These are phyloP conservation scores for Ophiosphaerella herpotricha DNA, from an alignment of 2,329 filamentous ascomycete species.

Conservation along the genomic window DNA sequence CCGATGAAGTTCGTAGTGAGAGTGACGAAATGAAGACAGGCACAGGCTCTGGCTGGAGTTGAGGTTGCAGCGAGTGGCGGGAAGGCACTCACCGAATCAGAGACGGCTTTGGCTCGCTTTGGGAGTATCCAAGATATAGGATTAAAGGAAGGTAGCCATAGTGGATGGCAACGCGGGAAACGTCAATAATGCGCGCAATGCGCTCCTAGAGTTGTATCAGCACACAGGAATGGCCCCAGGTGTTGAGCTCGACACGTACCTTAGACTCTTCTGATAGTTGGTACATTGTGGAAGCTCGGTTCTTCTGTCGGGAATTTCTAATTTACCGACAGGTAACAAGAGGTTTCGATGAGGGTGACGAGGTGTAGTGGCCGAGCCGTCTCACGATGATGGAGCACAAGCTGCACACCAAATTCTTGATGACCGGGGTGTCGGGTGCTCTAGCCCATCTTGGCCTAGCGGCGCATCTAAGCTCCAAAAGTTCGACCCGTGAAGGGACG, in stretches of 20 bases:
- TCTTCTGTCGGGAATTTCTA: no score
- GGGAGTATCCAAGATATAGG: conserved; percentile 95
- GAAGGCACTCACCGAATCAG: conserved; percentile 64
- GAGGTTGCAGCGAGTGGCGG: neutral
- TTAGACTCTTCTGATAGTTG: conserved; percentile 95
- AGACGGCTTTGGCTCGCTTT: conserved; percentile 87
- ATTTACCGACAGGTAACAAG: neutral
- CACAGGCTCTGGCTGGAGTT: neutral
- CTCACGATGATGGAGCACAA: conserved; percentile 13
- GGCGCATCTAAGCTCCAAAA: conserved; percentile 25
- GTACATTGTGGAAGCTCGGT: conserved; percentile 48
- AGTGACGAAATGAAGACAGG: neutral
- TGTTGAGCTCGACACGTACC: conserved; percentile 56
- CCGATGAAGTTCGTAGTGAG: no score
- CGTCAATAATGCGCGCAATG: conserved; percentile 94
- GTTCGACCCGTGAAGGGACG: conserved; percentile 11
- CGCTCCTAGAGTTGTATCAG: conserved; percentile 71
- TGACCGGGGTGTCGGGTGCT: conserved; percentile 7
- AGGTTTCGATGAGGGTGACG: conserved; percentile 8
- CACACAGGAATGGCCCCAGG: neutral
- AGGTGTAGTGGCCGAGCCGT: neutral
- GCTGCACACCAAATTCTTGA: conserved; percentile 29
- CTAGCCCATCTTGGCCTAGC: conserved; percentile 16
- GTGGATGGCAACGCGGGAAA: conserved; percentile 91
- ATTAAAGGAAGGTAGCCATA: conserved; percentile 98